Conservation (phyloP, 2,329 filamentous ascomycete genomes). For the Colletotrichum sp. region DNA sequence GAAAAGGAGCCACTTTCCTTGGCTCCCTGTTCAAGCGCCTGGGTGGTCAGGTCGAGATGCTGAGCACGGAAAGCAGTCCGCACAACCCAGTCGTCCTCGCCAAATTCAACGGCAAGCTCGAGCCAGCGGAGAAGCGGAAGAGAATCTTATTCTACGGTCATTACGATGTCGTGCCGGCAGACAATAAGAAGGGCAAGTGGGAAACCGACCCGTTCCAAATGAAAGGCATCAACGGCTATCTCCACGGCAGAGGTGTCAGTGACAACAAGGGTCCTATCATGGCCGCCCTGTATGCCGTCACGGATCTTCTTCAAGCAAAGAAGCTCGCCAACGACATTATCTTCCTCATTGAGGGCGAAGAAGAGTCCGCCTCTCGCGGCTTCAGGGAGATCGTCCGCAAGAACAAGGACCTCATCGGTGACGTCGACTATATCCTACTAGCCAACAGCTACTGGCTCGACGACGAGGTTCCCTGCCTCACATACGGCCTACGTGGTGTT, state of each 20-base stretch:
- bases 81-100: constrained; percentile 95
- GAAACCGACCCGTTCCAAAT: constrained; percentile 87
- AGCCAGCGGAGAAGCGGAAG: constrained; percentile 71
- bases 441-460: constrained; percentile 99
- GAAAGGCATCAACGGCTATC: constrained; percentile 86
- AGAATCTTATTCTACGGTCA: constrained; percentile 97
- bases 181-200: constrained; percentile 84
- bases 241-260: constrained; percentile 95
- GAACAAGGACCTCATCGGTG: constrained; percentile 84
- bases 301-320: constrained; percentile 86
- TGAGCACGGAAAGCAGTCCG: constrained; percentile 74
- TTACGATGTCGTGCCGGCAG: constrained; percentile 94
- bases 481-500: constrained; percentile 91
- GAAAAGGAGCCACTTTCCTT: constrained; percentile 88
- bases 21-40: constrained; percentile 91
- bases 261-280: constrained; percentile 98
- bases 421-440: constrained; percentile 91
- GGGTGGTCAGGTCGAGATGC: constrained; percentile 86
- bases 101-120: constrained; percentile 79
- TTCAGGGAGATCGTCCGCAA: constrained; percentile 83
- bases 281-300: constrained; percentile 91
- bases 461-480: constrained; percentile 92
- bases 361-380: constrained; percentile 91
- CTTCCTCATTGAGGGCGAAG: constrained; percentile 95
- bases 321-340: constrained; percentile 85